Percentiles rank a stretch among this genome's conserved stretches.
Conservation (phyloP, 163 green algal genomes). For the Scenedesmus sp. region DNA sequence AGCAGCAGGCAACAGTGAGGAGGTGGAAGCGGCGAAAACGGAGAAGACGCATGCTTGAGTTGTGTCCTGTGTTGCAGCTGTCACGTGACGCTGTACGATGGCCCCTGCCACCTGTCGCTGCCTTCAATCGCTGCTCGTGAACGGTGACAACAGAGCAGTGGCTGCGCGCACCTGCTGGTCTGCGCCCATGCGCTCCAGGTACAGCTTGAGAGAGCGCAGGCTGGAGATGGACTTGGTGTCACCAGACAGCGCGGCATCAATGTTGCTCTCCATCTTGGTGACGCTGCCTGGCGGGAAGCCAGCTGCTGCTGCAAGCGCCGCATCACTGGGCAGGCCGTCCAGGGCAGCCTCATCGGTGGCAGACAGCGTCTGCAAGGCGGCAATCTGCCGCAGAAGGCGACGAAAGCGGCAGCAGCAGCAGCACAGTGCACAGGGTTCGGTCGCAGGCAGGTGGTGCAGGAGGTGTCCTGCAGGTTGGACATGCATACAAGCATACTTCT, state of each 20-base stretch:
- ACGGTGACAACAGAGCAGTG: neutral
- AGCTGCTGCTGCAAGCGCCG: neutral
- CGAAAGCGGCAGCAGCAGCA: neutral
- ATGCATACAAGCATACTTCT: neutral
- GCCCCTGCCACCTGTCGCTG: neutral
- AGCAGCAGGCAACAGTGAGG: neutral
- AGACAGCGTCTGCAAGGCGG: slow-evolving; percentile 43
- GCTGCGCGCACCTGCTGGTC: neutral
- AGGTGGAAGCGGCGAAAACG: neutral
- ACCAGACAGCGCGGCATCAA: slow-evolving; percentile 60
- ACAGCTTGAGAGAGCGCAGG: slow-evolving; percentile 79
- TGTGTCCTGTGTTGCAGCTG: neutral
- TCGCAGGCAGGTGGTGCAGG: neutral
- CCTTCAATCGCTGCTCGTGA: neutral
- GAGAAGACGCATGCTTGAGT: neutral
- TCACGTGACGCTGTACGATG: neutral
- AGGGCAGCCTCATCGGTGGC: neutral
- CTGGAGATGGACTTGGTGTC: slow-evolving; percentile 75
- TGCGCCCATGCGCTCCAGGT: slow-evolving; percentile 79
- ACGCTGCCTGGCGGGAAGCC: slow-evolving; percentile 41
- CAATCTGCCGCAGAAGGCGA: slow-evolving; percentile 12
- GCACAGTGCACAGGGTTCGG: neutral
- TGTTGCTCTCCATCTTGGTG: slow-evolving; percentile 67
- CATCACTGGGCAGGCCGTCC: slow-evolving; percentile 19
- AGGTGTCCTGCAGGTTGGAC: neutral